Evolutionary conservation across 1,284 basidiomycete species (phyloP), one percentile per base, ranked within the genome.

Genomic region (Leccinum solheimii): DNA sequence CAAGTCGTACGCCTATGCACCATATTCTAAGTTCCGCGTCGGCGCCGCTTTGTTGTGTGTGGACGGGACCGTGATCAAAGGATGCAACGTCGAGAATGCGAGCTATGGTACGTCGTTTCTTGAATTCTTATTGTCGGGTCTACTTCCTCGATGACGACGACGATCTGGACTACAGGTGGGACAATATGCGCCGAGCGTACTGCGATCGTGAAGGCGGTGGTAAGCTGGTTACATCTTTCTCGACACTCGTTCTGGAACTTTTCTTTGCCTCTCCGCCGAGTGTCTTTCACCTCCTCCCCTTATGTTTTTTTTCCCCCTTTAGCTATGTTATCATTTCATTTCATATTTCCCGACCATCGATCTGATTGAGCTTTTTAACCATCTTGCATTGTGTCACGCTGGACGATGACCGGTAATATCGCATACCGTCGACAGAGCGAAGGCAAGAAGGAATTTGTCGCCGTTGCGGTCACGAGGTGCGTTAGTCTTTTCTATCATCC

Each of bases 41-140:
- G 95, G 95, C 0, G 93, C 94, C 0, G 90, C 93, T 0, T 77
- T 97, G 11, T 77, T 96, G 19, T 80, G 86, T 1, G 73, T 82
- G 0, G 83, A 89, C 59, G 93, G 92, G 1, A 77, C 80, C 14
- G 83, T 96, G 27, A 84, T 95, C 64, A 89, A 84, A 58, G 95
- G 95, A 3, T 88, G 90, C 49, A 97, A 96, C 72, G 84, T 97
- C 63, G 95, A 97, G 78, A 97, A 97, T 71, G 93, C 94, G 0
- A 91, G 91, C 0, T 95, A 94, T 71, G 92, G 95, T 91, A 58
- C 32, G 76, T 62, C 11, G 16, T 7, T 11, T 11, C 19, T 48
- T 51, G 21, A 7, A 13, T 21, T 48, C 36, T 48, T 49, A 7
- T 19, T 10, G 34, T 34, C 45, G 6, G 7, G 34, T 23, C 45